phyloP scores from a whole-genome alignment of 176 grass and related monocot genomes.

The Rhipidocladum racemiflorum region DNA sequence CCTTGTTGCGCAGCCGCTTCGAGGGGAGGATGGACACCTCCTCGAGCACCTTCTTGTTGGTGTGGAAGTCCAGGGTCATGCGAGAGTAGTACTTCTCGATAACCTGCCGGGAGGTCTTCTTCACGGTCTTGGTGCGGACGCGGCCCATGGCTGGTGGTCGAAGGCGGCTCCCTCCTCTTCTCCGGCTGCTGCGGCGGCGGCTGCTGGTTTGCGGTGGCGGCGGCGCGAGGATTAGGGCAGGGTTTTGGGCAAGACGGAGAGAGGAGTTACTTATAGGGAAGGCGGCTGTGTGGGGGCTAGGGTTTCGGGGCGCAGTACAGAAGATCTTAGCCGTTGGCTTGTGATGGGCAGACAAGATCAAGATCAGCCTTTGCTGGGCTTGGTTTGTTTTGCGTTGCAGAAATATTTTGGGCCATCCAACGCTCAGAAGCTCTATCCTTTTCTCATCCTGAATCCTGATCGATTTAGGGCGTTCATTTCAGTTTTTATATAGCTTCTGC shows the following conservation, averaged over 20 bases:
- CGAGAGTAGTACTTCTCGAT: constrained; percentile 87
- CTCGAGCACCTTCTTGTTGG: constrained; percentile 86
- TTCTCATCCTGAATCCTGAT: neutral
- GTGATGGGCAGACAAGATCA: constrained; percentile 1
- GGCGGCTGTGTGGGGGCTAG: constrained; percentile 1
- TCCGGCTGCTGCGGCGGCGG: constrained; percentile 1
- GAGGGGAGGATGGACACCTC: constrained; percentile 86
- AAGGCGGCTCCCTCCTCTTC: constrained; percentile 14
- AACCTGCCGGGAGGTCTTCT: constrained; percentile 86
- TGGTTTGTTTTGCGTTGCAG: neutral
- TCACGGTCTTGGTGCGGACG: constrained; percentile 88
- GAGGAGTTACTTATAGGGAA: constrained; percentile 2
- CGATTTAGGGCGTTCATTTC: no score
- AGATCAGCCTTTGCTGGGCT: neutral
- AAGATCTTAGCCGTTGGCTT: constrained; percentile 33
- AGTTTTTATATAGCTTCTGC: no score
- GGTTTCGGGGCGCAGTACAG: neutral
- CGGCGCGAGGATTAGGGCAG: constrained; percentile 1
- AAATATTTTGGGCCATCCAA: neutral
- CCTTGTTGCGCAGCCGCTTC: constrained; percentile 90
- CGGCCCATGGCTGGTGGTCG: constrained; percentile 56
- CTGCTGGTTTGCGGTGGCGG: neutral
- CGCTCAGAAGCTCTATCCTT: neutral
- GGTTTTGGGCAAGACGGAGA: neutral
- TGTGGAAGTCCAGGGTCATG: constrained; percentile 94